Evolutionary conservation across 306 rosid genomes (phyloP), one percentile per base, ranked within the genome.

Genomic region (Neltuma alba): DNA sequence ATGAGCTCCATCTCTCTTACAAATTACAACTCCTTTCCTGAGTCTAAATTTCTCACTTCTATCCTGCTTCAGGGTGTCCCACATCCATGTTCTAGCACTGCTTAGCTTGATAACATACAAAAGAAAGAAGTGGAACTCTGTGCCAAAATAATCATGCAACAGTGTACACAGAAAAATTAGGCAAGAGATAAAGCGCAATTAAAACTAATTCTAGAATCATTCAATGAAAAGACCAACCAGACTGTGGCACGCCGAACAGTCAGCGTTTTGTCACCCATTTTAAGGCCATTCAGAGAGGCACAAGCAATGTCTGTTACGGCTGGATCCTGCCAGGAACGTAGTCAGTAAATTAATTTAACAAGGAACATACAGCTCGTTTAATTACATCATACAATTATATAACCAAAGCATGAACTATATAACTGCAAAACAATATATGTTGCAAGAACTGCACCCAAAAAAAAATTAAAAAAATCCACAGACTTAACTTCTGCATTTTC

Each of bases 241-340:
- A 84, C 86, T 23, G 92, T 86, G 62, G 95, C 97, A 70, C 95
- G 97, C 77, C 95, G 82, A 44, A 92, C 94, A 0, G 97, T 92
- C 67, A 92, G 85, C 38, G 94, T 92, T 88, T 92, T 90, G 79
- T 92, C 97, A 40, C 97, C 97, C 97, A 92, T 89, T 87, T 92
- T 92, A 72, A 92, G 85, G 64, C 95, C 95, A 68, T 85, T 92
- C 45, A 92, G 95, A 78, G 95, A 89, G 42, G 89, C 93, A 75
- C 95, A 92, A 18, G 97, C 97, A 34, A 90, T 63, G 76, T 90
- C 97, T 14, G 95, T 92, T 76, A 92, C 97, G 4, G 93, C 74
- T 57, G 92, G 92, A 87, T 90, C 95, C 92, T 92, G 89, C 80
- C 58, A 79, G 45, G 64, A 55, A 83, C 77, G 80, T 50, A 66